These are phyloP conservation scores for Lomentospora prolificans DNA, from an alignment of 2,329 filamentous ascomycete species.

Conservation along the genomic window DNA sequence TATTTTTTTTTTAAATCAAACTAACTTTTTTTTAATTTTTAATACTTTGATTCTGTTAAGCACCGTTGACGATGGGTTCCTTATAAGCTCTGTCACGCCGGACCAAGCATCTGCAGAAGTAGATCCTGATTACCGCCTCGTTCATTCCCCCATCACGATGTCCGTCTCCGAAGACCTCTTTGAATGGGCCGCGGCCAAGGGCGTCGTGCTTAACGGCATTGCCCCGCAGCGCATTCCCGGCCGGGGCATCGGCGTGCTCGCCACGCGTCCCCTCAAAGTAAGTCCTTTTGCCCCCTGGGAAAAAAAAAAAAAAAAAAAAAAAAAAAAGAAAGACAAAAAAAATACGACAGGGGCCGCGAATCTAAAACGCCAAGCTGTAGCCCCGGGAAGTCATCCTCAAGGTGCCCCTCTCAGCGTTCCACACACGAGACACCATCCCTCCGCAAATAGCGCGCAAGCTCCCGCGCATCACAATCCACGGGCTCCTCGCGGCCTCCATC, in stretches of 20 bases:
- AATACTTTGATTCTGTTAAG: too few relatives aligned
- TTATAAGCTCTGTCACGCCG: too few relatives aligned
- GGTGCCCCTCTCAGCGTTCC: constrained; percentile 53
- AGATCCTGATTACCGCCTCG: neutral
- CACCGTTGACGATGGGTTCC: too few relatives aligned
- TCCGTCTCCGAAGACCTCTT: neutral
- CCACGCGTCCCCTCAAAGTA: constrained; percentile 57
- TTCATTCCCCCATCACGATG: neutral
- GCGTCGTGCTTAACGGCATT: constrained; percentile 59
- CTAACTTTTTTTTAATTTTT: neutral
- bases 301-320: too few relatives aligned
- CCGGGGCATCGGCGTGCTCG: constrained; percentile 69
- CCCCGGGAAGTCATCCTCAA: constrained; percentile 47
- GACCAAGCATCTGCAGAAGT: too few relatives aligned
- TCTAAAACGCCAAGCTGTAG: too few relatives aligned
- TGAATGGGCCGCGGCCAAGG: constrained; percentile 55
- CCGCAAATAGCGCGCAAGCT: constrained; percentile 40
- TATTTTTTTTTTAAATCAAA: too few relatives aligned
- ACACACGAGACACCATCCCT: constrained; percentile 53
- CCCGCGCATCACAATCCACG: constrained; percentile 52
- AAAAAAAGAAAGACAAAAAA: too few relatives aligned
- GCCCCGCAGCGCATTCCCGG: constrained; percentile 57
- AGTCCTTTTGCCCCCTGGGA: constrained; percentile 11
- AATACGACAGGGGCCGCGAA: too few relatives aligned
- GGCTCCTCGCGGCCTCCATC: constrained; percentile 60